These are phyloP conservation scores for Barnettozyma siamensis DNA, from an alignment of 805 yeast species.

Conservation along the genomic window DNA sequence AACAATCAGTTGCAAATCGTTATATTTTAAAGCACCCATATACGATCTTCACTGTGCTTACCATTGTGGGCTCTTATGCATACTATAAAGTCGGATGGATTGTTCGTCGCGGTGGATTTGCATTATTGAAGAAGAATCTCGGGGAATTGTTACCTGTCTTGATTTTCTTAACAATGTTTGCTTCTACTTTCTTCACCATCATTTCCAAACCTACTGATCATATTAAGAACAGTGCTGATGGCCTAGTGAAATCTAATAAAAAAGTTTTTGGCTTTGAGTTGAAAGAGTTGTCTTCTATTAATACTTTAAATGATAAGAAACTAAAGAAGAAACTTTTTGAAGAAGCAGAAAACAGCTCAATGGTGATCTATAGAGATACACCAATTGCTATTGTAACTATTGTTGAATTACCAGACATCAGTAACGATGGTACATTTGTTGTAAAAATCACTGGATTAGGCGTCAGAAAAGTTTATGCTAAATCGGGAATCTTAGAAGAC, in stretches of 20 bases:
- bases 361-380: constrained; percentile 58
- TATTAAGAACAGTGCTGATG: constrained; percentile 36
- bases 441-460: constrained; percentile 54
- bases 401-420: constrained; percentile 37
- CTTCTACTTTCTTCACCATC: constrained; percentile 35
- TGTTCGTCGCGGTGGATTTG: constrained; percentile 13
- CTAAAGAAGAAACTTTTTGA: constrained; percentile 27
- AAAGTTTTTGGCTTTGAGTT: constrained; percentile 48
- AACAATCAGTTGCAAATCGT: constrained; percentile 24
- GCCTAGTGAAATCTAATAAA: constrained; percentile 31
- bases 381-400: constrained; percentile 61
- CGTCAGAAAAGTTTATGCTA: constrained; percentile 61
- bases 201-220: constrained; percentile 41
- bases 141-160: constrained; percentile 25
- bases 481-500: constrained; percentile 59
- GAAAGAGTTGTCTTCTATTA: constrained; percentile 36
- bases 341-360: constrained; percentile 43
- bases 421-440: constrained; percentile 36
- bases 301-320: constrained; percentile 14
- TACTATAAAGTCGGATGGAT: constrained; percentile 16
- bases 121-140: constrained; percentile 11
- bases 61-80: constrained; percentile 1
- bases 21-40: constrained; percentile 41
- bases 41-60: constrained; percentile 26
- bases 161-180: constrained; percentile 34